Conservation (phyloP, 2,329 filamentous ascomycete genomes). For the Thyridium curvatum region DNA sequence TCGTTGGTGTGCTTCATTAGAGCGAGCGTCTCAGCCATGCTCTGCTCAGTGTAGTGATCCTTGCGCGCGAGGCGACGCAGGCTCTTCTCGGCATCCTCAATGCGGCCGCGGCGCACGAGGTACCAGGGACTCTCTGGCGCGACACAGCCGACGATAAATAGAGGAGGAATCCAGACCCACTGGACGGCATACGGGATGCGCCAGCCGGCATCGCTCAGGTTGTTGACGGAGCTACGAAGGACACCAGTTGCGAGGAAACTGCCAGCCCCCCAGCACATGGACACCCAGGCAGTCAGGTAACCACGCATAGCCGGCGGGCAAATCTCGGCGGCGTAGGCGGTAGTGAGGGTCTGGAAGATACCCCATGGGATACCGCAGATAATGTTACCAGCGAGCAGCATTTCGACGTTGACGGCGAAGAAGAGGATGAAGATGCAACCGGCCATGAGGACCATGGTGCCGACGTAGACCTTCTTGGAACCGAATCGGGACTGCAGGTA, state of each 20-base stretch:
- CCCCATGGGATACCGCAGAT: constrained; percentile 35
- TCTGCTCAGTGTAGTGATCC: constrained; percentile 27
- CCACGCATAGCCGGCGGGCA: constrained; percentile 31
- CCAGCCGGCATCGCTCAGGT: constrained; percentile 25
- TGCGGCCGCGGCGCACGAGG: constrained; percentile 22
- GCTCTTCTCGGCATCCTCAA: constrained; percentile 16
- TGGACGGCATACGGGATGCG: constrained; percentile 22
- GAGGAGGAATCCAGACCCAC: constrained; percentile 29
- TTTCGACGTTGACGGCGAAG: not conserved
- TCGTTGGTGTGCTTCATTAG: constrained; percentile 33
- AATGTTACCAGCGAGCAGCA: constrained; percentile 11
- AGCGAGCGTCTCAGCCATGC: constrained; percentile 29
- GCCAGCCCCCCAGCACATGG: constrained; percentile 35
- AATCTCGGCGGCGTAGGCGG: constrained; percentile 35
- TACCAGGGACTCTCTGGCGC: constrained; percentile 33
- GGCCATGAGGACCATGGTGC: constrained; percentile 14
- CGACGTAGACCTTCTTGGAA: constrained; percentile 29
- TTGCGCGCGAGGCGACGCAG: constrained; percentile 7
- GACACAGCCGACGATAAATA: constrained; percentile 22
- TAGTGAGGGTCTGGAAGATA: constrained; percentile 33
- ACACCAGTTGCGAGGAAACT: constrained; percentile 35
- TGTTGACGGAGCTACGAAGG: constrained; percentile 27
- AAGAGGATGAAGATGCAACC: not conserved
- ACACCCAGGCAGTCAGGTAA: constrained; percentile 35
- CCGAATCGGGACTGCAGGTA: constrained; percentile 18